Evolutionary conservation across 1,139 yeast species (phyloP).

Genomic region (Saccharomyces uvarum): DNA sequence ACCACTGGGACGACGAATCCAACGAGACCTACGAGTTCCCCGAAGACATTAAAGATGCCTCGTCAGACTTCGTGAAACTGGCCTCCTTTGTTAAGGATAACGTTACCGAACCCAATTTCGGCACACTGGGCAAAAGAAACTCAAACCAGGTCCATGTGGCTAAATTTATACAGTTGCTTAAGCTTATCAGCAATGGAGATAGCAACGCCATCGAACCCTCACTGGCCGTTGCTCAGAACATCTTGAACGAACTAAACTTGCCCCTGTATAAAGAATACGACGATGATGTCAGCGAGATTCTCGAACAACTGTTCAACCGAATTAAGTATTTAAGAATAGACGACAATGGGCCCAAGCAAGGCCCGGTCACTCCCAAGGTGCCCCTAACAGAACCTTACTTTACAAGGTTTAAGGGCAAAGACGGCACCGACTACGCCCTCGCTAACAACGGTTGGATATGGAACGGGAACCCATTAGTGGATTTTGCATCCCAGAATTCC

Average conservation of each 20-base stretch:
- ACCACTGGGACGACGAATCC: constrained; percentile 18
- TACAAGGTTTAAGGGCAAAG: constrained; percentile 51
- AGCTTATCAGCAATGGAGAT: constrained; percentile 30
- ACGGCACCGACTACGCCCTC: constrained; percentile 57
- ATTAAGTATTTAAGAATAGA: constrained; percentile 71
- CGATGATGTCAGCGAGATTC: constrained; percentile 55
- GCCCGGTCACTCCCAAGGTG: constrained; percentile 45
- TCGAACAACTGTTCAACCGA: constrained; percentile 65
- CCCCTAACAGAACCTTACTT: constrained; percentile 86
- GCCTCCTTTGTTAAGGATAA: constrained; percentile 45
- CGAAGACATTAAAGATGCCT: constrained; percentile 30
- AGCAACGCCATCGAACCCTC: constrained; percentile 35
- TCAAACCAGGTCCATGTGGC: constrained; percentile 47
- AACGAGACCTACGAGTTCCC: constrained; percentile 31
- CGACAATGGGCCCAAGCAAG: constrained; percentile 70
- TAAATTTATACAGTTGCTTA: constrained; percentile 43
- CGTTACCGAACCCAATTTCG: constrained; percentile 39
- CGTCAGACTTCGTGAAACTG: constrained; percentile 36
- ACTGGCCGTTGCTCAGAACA: constrained; percentile 35
- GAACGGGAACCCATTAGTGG: constrained; percentile 91
- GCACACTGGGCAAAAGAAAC: constrained; percentile 41
- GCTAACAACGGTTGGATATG: constrained; percentile 99
- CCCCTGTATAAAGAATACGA: constrained; percentile 72
- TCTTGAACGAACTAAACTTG: constrained; percentile 71
- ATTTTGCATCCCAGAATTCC: constrained; percentile 76